Base-by-base conservation (phyloP, 2,329 filamentous ascomycete species). In the Akanthomyces uredinophilus region DNA sequence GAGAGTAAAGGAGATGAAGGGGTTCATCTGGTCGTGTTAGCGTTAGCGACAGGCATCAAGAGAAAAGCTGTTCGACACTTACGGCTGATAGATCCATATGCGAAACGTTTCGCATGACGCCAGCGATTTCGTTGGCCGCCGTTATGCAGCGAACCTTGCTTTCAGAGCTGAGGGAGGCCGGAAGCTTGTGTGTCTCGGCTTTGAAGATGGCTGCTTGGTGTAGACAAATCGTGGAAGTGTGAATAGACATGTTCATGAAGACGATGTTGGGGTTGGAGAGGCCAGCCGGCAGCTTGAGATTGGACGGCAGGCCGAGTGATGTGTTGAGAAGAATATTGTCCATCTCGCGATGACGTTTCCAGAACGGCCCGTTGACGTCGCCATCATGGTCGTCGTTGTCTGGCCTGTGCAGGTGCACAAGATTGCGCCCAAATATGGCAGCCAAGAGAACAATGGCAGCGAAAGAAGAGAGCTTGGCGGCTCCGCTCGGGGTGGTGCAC, bases 161-260 rank as follows among this genome's bases (percentile, higher is more conserved):
- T 72, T 98, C 94, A 1, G 90, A 87, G 65, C 90, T 88, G 52
- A 97, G 88, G 20, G 89, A 87, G 1, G 83, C 79, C 0, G 91
- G 87, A 64, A 97, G 78, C 59, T 87, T 85, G 74, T 96, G 89
- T 76, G 92, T 95, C 69, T 98, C 94, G 0, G 93, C 92, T 73
- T 97, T 98, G 82, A 94, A 97, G 22, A 99, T 98, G 29, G 95
- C 95, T 2, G 94, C 95, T 77, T 99, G 95, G 70, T 99, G 95
- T n/a, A 99, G 79, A 73, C 94, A 98, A 60, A 99, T 98, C 1
- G 92, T 92, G 1, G 93, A 96, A 0, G 95, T 96, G 72, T 98
- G 93, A 37, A 99, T 92, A 71, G 91, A 92, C 92, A 99, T 96
- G 70, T 98, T 98, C 62, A 90, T 87, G 72, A 97, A 98, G 5